Base-by-base conservation (phyloP, 164 flowering plant genomes). In the Nelumbo lutea region DNA sequence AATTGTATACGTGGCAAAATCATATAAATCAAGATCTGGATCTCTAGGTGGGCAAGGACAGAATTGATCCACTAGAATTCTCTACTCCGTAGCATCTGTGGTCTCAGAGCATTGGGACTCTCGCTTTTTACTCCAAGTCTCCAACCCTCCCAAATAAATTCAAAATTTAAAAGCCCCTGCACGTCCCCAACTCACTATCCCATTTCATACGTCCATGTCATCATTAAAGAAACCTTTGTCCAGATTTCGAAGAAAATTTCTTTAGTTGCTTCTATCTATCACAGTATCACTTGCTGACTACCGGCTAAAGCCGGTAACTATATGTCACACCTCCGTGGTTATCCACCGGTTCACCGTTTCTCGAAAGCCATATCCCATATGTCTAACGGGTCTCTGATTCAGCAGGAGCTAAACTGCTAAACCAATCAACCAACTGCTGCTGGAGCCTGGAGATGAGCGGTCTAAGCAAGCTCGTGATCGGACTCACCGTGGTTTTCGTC, bases 381-480 rank as follows among this genome's bases (percentile, higher is more conserved):
- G 4, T 53, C 11, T 53, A 14, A 9, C 57, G 55, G 3, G 55
- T 53, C 57, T 53, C 14, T 53, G 11, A 3, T 13, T 0, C 14
- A 3, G 1, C 14, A 13, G 27, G 27, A 27, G 27, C 27, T 27
- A 27, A 27, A 27, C 27, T 27, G 27, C 27, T 27, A 27, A 27
- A 27, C 27, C 27, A 27, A 27, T 27, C 27, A 27, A 27, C 27
- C 27, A 9, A 38, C 2, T 14, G 39, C 43, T 10, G 39, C 59
- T 55, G 2, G 7, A 8, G 13, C 7, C 62, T 53, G 13, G 48
- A 42, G 1, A 81, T 81, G 82, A 59, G 7, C n/a, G 72, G 65
- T 67, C 68, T 77, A 45, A 76, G 70, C 80, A 69, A 68, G 62
- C 69, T 77, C 39, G 76, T 58, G 5, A 67, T 64, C 7, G 76